Evolutionary conservation across 352 stramenopile genomes (phyloP), one percentile per base, ranked within the genome.

Genomic region (Plasmopara viticola): DNA sequence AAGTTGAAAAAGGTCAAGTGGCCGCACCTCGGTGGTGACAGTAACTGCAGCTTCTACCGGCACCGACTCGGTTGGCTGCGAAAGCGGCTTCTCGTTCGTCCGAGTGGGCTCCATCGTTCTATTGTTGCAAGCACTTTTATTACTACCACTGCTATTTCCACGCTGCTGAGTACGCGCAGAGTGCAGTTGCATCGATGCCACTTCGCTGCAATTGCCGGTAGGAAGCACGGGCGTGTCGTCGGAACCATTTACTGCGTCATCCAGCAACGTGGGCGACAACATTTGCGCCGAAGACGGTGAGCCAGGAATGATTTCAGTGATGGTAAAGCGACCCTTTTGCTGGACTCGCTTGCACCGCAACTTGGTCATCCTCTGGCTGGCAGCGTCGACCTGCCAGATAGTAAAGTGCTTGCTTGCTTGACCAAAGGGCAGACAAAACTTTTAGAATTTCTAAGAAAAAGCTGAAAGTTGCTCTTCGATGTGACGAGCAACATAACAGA

Each of bases 301-400:
- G 20, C 67, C 72, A 2, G 77, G 75, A 43, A 81, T 60, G 50
- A 91, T 80, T 56, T 89, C 78, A 6, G 74, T 88, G 64, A 92
- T 92, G 5, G 81, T 92, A 60, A 92, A 92, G 64, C 81, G 77
- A 8, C 81, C 78, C 49, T 80, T 78, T 60, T 75, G 69, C 66
- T 92, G 74, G 9, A 91, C 78, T 33, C 78, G 78, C 64, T 57
- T 68, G 47, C 59, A 64, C 51, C 65, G 56, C 33, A 54, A 60
- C 59, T 71, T 66, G 59, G 74, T 78, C 47, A 37, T 45, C 4
- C 28, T 31, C 9, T 48, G 28, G 45, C 31, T 51, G 18, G n/a
- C 18, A 15, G 9, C 9, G 13, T 18, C 9, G 6, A 6, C 5
- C 37, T 15, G 29, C 9, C 46, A 43, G 52, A 39, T 60, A 25